Evolutionary conservation across 2,329 filamentous ascomycete genomes (phyloP), one percentile per base, ranked within the genome.

Genomic region (Apiospora aurea): DNA sequence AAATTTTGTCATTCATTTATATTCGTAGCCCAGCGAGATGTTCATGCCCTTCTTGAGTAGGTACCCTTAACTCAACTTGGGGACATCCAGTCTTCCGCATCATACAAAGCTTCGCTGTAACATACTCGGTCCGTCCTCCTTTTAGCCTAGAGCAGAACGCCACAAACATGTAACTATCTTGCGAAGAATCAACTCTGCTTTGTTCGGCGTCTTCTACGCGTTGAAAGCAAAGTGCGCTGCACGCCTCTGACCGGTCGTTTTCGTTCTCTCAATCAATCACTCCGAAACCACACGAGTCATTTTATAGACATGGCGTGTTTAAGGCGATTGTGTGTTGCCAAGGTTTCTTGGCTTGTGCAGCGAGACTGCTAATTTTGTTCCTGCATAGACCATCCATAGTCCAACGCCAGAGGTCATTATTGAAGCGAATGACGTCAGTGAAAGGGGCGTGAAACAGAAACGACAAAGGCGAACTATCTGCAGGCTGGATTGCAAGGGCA

Each of bases 381-480:
- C 57, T 64, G 57, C 57, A 64, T 64, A 41, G 34, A 41, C 29
- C 34, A 29, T 41, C 57, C 57, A 64, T 64, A 38, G 73, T 75
- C 73, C 71, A 76, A 73, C 75, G 74, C 75, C 74, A 68, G 51
- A 76, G 72, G 72, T 61, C 73, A 72, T 49, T 72, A 71, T 71
- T 71, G 67, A 74, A 77, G 72, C 71, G 75, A 77, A 70, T 75
- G 75, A 76, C 75, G 74, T 74, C 71, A 75, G 72, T 74, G 74
- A 70, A 73, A 71, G 70, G 69, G 73, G 69, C 44, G 70, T 74
- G 66, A 66, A 74, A 73, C 73, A 71, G 70, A 74, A 76, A 76
- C 57, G 69, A 71, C 71, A 69, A 70, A 74, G 70, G 72, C 70
- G 73, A 70, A 73, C 64, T 44, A 74, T 53, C 70, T 64, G 34